Evolutionary conservation across 441 rosid genomes (phyloP).

Genomic region (Eruca vesicaria): DNA sequence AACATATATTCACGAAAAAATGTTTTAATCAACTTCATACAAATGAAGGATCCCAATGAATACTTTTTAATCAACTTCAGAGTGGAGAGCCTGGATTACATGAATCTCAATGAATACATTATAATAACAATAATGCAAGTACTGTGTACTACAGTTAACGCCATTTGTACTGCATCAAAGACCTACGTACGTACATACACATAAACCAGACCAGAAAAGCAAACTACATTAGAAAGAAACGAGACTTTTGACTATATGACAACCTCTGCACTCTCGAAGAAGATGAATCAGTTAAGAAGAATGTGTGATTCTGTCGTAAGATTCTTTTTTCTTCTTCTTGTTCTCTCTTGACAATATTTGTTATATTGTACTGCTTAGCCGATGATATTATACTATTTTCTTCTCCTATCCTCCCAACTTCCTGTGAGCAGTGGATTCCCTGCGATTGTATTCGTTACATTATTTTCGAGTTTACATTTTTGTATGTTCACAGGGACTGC

Average conservation of each 20-base stretch:
- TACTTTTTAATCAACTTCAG: no score
- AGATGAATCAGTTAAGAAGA: slow-evolving; percentile 16
- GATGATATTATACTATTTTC: no score
- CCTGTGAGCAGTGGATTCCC: no score
- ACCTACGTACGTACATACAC: slow-evolving; percentile 1
- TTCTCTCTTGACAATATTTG: no score
- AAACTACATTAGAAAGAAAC: neutral
- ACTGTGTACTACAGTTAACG: slow-evolving; percentile 34
- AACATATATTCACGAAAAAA: no score
- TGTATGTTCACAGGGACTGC: neutral
- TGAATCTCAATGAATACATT: neutral
- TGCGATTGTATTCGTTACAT: no score
- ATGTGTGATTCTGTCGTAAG: neutral
- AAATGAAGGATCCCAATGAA: no score
- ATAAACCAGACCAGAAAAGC: neutral
- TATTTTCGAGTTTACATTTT: neutral
- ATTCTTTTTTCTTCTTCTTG: no score
- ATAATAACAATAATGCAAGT: neutral
- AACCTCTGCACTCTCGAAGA: slow-evolving; percentile 3
- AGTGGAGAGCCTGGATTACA: neutral
- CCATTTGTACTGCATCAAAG: slow-evolving; percentile 29
- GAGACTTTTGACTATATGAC: neutral
- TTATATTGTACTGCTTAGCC: no score
- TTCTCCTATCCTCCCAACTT: no score
- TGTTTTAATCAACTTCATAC: no score